A percentile compares a stretch with the other conserved stretches of the same genome.
These are phyloP conservation scores for Lachnellula cervina DNA, from an alignment of 2,329 filamentous ascomycete genomes.

Conservation along the genomic window DNA sequence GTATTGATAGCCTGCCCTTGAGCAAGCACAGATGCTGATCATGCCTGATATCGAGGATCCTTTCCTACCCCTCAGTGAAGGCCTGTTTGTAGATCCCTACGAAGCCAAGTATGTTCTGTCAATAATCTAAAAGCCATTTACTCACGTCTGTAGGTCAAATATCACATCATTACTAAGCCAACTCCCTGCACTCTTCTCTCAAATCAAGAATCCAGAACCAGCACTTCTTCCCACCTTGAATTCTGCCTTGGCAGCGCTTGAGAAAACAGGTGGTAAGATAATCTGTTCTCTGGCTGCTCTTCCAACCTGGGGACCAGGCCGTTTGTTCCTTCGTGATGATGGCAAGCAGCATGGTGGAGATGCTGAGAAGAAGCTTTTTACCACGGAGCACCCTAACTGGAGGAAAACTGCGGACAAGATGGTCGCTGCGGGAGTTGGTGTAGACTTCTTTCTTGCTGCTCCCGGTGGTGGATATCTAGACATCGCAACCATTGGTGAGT, in stretches of 20 bases:
- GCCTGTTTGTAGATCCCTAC: slow-evolving; percentile 89
- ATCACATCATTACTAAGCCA: slow-evolving; percentile 82
- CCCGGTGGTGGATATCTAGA: slow-evolving; percentile 89
- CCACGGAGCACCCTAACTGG: slow-evolving; percentile 84
- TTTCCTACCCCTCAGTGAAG: slow-evolving; percentile 86
- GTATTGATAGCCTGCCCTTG: slow-evolving; percentile 56
- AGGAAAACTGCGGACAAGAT: slow-evolving; percentile 82
- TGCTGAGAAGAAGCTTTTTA: slow-evolving; percentile 85
- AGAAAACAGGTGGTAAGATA: slow-evolving; percentile 86
- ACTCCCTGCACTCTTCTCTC: slow-evolving; percentile 80
- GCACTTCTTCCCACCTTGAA: slow-evolving; percentile 80
- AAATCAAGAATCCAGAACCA: slow-evolving; percentile 85
- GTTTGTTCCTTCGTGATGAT: slow-evolving; percentile 81
- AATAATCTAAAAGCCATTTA: background rate
- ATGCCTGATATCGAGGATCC: slow-evolving; percentile 98
- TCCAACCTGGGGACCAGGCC: slow-evolving; percentile 85
- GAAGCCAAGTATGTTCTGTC: slow-evolving; percentile 62
- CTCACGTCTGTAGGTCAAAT: slow-evolving; percentile 48
- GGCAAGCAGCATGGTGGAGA: slow-evolving; percentile 82
- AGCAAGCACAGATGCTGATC: slow-evolving; percentile 95
- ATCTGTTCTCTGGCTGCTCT: slow-evolving; percentile 82
- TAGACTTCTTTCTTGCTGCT: slow-evolving; percentile 92
- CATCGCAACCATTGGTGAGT: slow-evolving; percentile 79
- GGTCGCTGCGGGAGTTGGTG: slow-evolving; percentile 78
- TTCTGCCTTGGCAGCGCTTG: slow-evolving; percentile 76